Conservation (phyloP, 169 alveolate genomes). For the Blepharisma undulans region DNA sequence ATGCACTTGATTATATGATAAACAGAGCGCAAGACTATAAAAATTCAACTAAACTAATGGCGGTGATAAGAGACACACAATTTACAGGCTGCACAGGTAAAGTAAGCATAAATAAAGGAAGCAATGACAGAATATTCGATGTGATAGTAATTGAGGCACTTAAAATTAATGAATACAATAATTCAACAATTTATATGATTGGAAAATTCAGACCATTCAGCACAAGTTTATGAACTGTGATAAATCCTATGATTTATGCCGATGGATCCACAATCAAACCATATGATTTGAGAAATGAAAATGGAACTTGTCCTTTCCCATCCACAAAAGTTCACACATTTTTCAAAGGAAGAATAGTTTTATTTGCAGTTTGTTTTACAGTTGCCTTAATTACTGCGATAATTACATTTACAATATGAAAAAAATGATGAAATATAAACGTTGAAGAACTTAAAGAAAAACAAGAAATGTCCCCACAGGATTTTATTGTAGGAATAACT, state of each 20-base stretch:
- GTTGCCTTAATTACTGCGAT: not conserved
- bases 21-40: not conserved
- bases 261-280: not conserved
- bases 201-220: not conserved
- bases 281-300: not conserved
- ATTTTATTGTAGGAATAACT: not conserved
- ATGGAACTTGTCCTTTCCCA: not conserved
- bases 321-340: not conserved
- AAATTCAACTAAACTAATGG: not conserved
- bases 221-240: not conserved
- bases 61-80: not conserved
- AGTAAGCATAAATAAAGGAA: not conserved
- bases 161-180: no score
- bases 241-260: not conserved
- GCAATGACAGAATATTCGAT: constrained; percentile 7
- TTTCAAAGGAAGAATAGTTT: not conserved
- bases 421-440: not conserved
- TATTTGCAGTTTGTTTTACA: not conserved
- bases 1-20: constrained; percentile 8
- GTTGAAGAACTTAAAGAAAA: not conserved
- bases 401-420: not conserved
- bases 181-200: not conserved
- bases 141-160: not conserved
- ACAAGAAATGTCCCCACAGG: not conserved
- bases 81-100: constrained; percentile 19